phyloP scores from a whole-genome alignment of 2,329 filamentous ascomycete genomes.

The Trichothecium roseum region DNA sequence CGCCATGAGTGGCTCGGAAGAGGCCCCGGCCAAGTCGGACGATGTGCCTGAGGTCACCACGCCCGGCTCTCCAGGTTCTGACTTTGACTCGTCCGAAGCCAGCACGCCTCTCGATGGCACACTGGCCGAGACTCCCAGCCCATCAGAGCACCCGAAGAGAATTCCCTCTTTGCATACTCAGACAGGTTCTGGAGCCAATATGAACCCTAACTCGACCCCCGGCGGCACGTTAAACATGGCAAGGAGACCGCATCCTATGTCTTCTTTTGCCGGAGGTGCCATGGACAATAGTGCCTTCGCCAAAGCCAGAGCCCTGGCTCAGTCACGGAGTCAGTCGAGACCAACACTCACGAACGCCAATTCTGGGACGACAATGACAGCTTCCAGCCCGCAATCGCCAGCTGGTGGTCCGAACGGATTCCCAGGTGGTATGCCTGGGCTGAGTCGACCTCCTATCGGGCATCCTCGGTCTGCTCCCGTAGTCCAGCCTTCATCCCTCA shows the following conservation, averaged over 20 bases:
- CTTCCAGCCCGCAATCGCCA: constrained; percentile 18
- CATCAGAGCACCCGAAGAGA: constrained; percentile 32
- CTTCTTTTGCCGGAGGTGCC: constrained; percentile 20
- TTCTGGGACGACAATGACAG: constrained; percentile 27
- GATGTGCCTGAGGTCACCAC: constrained; percentile 25
- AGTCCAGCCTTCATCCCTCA: constrained; percentile 47
- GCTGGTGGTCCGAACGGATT: neutral
- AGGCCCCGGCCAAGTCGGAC: constrained; percentile 35
- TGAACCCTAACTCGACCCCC: constrained; percentile 78
- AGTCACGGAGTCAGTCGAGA: constrained; percentile 33
- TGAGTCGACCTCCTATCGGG: constrained; percentile 26
- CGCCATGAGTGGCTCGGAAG: constrained; percentile 19
- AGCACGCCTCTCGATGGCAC: constrained; percentile 35
- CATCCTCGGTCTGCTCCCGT: constrained; percentile 45
- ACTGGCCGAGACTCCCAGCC: constrained; percentile 17
- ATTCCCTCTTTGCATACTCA: constrained; percentile 39
- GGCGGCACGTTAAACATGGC: constrained; percentile 64
- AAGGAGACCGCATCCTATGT: constrained; percentile 33
- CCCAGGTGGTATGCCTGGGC: constrained; percentile 28
- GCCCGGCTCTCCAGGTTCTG: constrained; percentile 32
- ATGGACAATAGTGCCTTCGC: constrained; percentile 33
- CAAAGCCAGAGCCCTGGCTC: constrained; percentile 35
- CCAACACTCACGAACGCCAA: constrained; percentile 21
- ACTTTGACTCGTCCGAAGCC: constrained; percentile 35
- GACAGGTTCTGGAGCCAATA: constrained; percentile 22